Percentiles rank a stretch among this genome's conserved stretches.
phyloP scores from a whole-genome alignment of 2,329 filamentous ascomycete genomes.

The Xylariaceae sp. region DNA sequence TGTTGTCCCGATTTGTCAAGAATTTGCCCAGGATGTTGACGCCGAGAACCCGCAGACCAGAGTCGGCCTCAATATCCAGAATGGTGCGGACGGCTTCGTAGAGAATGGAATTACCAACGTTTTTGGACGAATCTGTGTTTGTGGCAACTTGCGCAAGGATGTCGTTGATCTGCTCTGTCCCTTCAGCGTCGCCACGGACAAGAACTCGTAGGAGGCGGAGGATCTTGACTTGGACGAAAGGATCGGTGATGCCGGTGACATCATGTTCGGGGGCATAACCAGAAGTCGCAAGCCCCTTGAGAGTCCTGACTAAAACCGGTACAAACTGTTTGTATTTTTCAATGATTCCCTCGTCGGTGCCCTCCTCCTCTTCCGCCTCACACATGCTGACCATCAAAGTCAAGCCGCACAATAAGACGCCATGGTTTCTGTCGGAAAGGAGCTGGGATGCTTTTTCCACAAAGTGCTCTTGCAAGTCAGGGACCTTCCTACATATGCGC shows the following conservation, averaged over 20 bases:
- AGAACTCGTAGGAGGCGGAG: conserved; percentile 80
- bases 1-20: conserved; percentile 97
- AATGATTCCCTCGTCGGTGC: conserved; percentile 81
- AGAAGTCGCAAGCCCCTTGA: conserved; percentile 90
- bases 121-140: conserved; percentile 97
- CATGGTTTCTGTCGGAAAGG: conserved; percentile 90
- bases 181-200: conserved; percentile 77
- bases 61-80: conserved; percentile 96
- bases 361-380: conserved; percentile 89
- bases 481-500: conserved; percentile 97
- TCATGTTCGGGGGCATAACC: conserved; percentile 98
- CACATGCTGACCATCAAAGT: conserved; percentile 90
- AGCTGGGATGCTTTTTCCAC: conserved; percentile 87
- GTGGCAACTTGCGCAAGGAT: conserved; percentile 96
- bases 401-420: conserved; percentile 86
- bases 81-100: conserved; percentile 98
- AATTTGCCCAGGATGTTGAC: conserved; percentile 99
- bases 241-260: conserved; percentile 95
- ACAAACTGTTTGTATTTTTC: conserved; percentile 87
- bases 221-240: conserved; percentile 96
- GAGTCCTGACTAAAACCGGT: conserved; percentile 78
- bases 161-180: conserved; percentile 97
- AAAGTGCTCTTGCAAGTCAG: conserved; percentile 95
- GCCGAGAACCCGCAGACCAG: conserved; percentile 85
- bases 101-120: conserved; percentile 95